Evolutionary conservation across 257 asterid genomes (phyloP), one percentile per base, ranked within the genome.

Genomic region (Gentiana straminea): DNA sequence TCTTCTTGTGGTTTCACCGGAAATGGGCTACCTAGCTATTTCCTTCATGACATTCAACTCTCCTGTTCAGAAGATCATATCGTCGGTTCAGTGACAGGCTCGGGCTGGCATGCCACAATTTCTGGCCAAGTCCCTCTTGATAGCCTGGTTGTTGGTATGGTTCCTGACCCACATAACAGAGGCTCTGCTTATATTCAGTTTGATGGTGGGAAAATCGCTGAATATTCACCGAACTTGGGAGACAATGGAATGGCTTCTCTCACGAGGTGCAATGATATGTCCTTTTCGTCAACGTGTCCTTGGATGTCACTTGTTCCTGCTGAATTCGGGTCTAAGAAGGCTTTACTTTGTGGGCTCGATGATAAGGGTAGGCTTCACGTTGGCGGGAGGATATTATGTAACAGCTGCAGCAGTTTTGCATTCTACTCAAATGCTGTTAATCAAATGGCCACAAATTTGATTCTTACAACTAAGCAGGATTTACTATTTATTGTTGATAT

Each of bases 321-420:
- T 63, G 80, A 61, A 57, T 52, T 55, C 57, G 75, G 76, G 52
- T 66, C 69, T 37, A 79, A 69, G 57, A 85, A 70, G 35, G 65
- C 75, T 7, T 69, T 92, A 61, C 85, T 88, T 65, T 77, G 88
- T 73, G 98, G 97, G 64, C 94, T 92, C 35, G 98, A 92, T 58
- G 80, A 79, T 68, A 75, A 64, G 69, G 94, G 95, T 62, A 79
- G 76, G 67, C 75, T 88, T 60, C 88, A 81, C 32, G 75, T 73
- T 39, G 78, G 79, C 59, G 80, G 89, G 54, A 81, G 64, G 63
- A 77, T 81, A 65, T 48, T 88, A 57, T 88, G 97, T 69, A 83
- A 80, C 81, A 88, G 81, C 73, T 88, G 98, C 77, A 70, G 84
- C 54, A 88, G 93, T 65, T 92, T 81, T 65, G 74, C 94, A 37